Percentiles rank a stretch among this genome's conserved stretches.
Evolutionary conservation across 805 yeast genomes (phyloP).

Genomic region (Danielozyma ontarioensis): DNA sequence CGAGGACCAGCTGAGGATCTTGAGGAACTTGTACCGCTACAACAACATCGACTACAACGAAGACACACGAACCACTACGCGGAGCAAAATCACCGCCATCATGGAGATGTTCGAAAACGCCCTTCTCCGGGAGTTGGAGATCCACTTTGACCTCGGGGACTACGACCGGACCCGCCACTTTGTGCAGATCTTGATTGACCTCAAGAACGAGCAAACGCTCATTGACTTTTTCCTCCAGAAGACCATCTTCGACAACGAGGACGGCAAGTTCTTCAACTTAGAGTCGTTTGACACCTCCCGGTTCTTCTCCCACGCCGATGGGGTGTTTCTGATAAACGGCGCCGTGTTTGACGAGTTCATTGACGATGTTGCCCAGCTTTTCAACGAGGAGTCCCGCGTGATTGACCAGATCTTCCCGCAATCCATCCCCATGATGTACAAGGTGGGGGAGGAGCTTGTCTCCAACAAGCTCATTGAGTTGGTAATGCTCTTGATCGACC

Average conservation of each 20-base stretch:
- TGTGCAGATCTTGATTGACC: constrained; percentile 28
- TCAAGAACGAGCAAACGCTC: constrained; percentile 38
- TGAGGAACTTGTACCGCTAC: constrained; percentile 36
- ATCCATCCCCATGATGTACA: constrained; percentile 41
- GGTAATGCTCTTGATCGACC: constrained; percentile 20
- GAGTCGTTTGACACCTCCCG: constrained; percentile 19
- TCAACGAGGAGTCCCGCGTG: constrained; percentile 33
- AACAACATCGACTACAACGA: constrained; percentile 28
- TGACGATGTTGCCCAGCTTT: constrained; percentile 23
- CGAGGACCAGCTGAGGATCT: constrained; percentile 44
- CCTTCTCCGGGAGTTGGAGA: constrained; percentile 61
- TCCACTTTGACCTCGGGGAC: constrained; percentile 46
- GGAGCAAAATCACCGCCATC: constrained; percentile 46
- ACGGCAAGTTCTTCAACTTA: constrained; percentile 21
- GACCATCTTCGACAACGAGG: constrained; percentile 34
- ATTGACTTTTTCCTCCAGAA: constrained; percentile 42
- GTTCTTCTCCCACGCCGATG: constrained; percentile 12
- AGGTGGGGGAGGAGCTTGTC: constrained; percentile 43
- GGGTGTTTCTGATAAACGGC: too few relatives aligned
- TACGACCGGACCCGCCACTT: constrained; percentile 32
- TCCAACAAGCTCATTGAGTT: constrained; percentile 34
- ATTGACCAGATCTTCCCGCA: constrained; percentile 43
- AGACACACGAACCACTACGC: constrained; percentile 22
- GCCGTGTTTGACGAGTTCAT: constrained; percentile 20
- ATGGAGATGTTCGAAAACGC: constrained; percentile 71